Conservation (phyloP, 371 early-diverging fungal species). For the Apophysomyces ossiformis region DNA sequence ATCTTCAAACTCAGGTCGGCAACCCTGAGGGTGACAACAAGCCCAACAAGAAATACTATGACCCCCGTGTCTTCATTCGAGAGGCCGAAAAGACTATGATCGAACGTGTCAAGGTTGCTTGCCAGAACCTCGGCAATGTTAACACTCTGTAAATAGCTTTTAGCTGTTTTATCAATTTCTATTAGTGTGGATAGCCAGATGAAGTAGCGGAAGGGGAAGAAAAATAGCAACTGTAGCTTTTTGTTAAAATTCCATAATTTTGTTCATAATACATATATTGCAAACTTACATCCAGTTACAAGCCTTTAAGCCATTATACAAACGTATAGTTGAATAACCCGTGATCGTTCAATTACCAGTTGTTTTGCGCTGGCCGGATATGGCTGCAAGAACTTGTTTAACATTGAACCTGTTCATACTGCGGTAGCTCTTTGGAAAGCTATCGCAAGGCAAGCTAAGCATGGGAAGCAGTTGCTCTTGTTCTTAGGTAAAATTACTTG, state of each 20-base stretch:
- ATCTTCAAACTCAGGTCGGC: conserved; percentile 89
- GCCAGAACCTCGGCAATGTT: conserved; percentile 79
- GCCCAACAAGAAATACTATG: conserved; percentile 96
- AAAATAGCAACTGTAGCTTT: background rate
- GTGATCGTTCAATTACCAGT: too few species aligned
- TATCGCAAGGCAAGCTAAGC: too few species aligned
- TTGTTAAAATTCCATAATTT: background rate
- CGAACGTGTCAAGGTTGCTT: conserved; percentile 81
- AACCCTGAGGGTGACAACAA: conserved; percentile 90
- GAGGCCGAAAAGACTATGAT: conserved; percentile 86
- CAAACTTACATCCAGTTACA: background rate
- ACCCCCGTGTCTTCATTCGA: conserved; percentile 90
- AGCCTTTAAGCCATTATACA: too few species aligned
- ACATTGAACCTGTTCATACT: too few species aligned
- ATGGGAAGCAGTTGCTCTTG: too few species aligned
- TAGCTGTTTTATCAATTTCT: background rate
- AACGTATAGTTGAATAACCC: too few species aligned
- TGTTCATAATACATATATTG: conserved; percentile 9
- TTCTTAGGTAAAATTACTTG: too few species aligned
- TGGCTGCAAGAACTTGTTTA: too few species aligned
- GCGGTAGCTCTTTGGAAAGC: too few species aligned
- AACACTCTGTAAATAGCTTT: conserved; percentile 61
- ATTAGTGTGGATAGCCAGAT: background rate
- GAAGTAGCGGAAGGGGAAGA: background rate
- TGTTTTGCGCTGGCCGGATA: too few species aligned